A percentile compares a stretch with the other conserved stretches of the same genome.
phyloP scores from a whole-genome alignment of 352 stramenopile species.

The Stephanocyclus meneghinianus region DNA sequence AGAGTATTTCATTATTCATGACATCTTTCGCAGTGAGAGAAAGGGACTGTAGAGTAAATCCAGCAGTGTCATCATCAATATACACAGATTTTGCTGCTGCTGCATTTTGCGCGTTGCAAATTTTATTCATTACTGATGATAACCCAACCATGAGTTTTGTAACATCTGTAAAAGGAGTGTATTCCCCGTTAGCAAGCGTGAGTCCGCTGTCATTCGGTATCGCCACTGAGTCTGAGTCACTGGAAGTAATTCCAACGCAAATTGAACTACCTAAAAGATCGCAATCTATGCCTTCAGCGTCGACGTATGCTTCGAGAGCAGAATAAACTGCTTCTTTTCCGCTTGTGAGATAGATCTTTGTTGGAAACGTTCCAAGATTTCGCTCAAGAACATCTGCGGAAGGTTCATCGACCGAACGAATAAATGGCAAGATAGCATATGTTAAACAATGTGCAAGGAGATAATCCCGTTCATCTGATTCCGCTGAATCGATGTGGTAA shows the following conservation, averaged over 20 bases:
- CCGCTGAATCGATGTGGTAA: constrained; percentile 51
- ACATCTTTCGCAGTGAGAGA: constrained; percentile 53
- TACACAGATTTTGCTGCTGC: constrained; percentile 50
- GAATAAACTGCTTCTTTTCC: constrained; percentile 32
- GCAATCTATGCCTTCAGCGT: constrained; percentile 47
- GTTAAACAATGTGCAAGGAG: constrained; percentile 41
- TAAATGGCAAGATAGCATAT: constrained; percentile 48
- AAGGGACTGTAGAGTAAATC: constrained; percentile 61
- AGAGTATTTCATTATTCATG: constrained; percentile 76
- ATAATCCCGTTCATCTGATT: constrained; percentile 37
- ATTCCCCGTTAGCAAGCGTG: constrained; percentile 46
- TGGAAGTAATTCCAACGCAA: constrained; percentile 27
- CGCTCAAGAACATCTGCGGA: constrained; percentile 35
- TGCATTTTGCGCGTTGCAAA: constrained; percentile 46
- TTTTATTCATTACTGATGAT: constrained; percentile 57
- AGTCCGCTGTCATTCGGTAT: constrained; percentile 19
- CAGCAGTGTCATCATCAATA: constrained; percentile 23
- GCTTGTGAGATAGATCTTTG: constrained; percentile 1
- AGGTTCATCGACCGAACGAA: constrained; percentile 14
- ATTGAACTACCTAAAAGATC: constrained; percentile 44
- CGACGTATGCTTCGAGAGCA: constrained; percentile 46
- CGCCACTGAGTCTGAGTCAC: constrained; percentile 1
- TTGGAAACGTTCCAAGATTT: constrained; percentile 20
- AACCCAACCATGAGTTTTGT: constrained; percentile 28
- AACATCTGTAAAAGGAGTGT: constrained; percentile 47